Evolutionary conservation across 768 basidiomycete genomes (phyloP).

Genomic region (Tricholoma saponaceum): DNA sequence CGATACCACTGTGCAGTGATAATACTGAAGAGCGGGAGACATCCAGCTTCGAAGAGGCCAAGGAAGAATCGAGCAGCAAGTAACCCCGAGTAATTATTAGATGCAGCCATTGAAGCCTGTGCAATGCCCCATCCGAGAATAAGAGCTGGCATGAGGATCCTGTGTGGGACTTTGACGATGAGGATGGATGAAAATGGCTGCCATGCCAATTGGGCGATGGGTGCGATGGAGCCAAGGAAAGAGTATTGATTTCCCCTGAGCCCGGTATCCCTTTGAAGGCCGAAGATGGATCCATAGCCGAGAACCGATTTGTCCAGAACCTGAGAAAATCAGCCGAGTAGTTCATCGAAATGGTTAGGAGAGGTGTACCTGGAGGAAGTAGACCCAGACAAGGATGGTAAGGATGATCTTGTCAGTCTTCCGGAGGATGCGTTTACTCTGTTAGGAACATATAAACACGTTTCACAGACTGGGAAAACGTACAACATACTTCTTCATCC

Average conservation of each 20-base stretch:
- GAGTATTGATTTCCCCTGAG: background rate
- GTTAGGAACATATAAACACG: background rate
- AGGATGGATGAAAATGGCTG: background rate
- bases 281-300: background rate
- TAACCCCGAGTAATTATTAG: background rate
- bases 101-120: background rate
- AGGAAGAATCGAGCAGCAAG: background rate
- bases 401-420: background rate
- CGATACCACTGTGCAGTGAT: too few relatives aligned
- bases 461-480: background rate
- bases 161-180: background rate
- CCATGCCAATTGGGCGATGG: background rate
- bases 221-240: background rate
- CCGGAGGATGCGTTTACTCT: background rate
- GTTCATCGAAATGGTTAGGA: background rate
- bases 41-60: background rate
- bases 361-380: background rate
- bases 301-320: background rate
- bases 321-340: background rate
- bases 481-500: background rate
- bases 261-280: background rate
- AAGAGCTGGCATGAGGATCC: background rate
- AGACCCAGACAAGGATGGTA: background rate
- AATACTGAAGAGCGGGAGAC: background rate
- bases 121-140: background rate